Evolutionary conservation across 2,329 filamentous ascomycete genomes (phyloP), one percentile per base, ranked within the genome.

Genomic region (Plectosphaerella plurivora): DNA sequence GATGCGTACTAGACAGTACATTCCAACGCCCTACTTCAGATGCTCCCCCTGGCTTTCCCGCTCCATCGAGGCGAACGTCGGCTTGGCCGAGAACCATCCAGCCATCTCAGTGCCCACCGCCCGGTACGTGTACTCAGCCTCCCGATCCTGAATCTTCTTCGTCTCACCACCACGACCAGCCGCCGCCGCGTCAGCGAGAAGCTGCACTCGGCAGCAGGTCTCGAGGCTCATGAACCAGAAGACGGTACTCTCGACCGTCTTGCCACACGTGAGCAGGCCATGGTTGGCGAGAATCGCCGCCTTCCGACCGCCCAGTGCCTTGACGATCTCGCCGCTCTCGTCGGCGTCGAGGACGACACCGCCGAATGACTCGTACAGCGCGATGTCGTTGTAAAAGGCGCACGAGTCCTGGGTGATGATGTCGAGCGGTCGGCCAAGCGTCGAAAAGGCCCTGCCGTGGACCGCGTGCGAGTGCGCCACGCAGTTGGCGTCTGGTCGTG

Each of bases 51-150:
- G 14, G 16, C 37, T 39, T 16, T 55, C 54, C 22, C 49, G 49
- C 37, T 55, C 54, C 54, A 54, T 54, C 41, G 89, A 69, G 70
- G 89, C 86, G 69, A 91, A 91, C 57, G 86, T 60, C 15, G 87
- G 87, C 70, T 84, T 85, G 6, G 84, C 87, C 60, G 78, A 83
- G 63, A 91, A 91, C 75, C 81, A 90, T 0, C 87, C 87, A 0
- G 82, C 84, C 35, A 65, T 62, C 15, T 79, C 74, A 0, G 73
- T 79, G 0, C 88, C 88, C 3, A 90, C 73, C 0, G 81, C 77
- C 67, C 86, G 82, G 60, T 81, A 84, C 0, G 88, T 91, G 61
- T 80, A 88, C 15, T 65, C 71, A 1, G 88, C 87, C 64, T 91
- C 87, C 49, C 83, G 81, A 1, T 87, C 80, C 9, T 77, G 73